Percentiles rank a stretch among this genome's conserved stretches.
phyloP scores from a whole-genome alignment of 345 rosid species.

The Angophora floribunda region DNA sequence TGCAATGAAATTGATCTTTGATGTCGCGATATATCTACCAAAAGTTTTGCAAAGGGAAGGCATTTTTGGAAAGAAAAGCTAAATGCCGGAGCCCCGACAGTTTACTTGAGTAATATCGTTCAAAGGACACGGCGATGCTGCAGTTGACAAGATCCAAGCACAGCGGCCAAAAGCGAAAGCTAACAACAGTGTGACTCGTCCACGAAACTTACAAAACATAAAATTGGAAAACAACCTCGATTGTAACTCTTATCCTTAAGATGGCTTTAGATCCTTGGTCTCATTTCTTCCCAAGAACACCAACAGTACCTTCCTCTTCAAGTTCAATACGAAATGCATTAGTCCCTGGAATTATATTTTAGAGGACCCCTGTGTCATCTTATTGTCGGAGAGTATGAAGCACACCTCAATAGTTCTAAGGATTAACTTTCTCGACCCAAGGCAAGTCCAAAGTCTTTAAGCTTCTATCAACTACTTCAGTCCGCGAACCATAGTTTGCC shows the following conservation, averaged over 20 bases:
- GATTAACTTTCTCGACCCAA: background rate
- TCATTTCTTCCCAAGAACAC: background rate
- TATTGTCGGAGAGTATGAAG: no score
- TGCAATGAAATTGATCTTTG: background rate
- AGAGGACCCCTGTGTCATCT: background rate
- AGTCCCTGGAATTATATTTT: background rate
- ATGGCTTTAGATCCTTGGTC: background rate
- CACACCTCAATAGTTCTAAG: background rate
- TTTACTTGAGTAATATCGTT: background rate
- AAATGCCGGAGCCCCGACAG: background rate
- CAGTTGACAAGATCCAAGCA: background rate
- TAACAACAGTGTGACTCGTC: background rate
- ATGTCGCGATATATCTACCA: background rate
- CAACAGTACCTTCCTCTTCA: background rate
- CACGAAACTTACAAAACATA: background rate
- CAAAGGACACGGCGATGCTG: background rate
- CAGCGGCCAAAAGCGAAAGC: fast-evolving
- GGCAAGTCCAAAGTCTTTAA: background rate
- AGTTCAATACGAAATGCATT: background rate
- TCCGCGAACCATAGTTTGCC: fast-evolving
- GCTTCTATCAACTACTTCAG: background rate
- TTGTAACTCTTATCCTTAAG: background rate
- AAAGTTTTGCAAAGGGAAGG: background rate
- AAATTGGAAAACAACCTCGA: background rate
- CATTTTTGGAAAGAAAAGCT: background rate